These are phyloP conservation scores for Phaffomyces opuntiae DNA, from an alignment of 805 yeast species.

Conservation along the genomic window DNA sequence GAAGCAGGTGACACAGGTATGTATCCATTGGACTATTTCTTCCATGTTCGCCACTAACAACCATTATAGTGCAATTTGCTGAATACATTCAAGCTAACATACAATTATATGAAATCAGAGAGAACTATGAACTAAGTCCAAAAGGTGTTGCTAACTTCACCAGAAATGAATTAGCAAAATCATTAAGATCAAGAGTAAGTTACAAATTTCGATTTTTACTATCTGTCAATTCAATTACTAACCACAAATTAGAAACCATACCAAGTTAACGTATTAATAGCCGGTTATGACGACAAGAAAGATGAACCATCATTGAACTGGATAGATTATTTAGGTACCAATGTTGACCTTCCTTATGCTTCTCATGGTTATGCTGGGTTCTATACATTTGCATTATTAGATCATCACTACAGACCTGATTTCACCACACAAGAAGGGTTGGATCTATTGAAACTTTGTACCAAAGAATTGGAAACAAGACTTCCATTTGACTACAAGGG, in stretches of 20 bases:
- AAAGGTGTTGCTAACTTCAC: conserved; percentile 83
- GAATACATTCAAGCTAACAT: conserved; percentile 91
- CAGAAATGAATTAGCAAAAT: conserved; percentile 80
- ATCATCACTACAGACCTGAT: conserved; percentile 79
- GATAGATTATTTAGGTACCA: conserved; percentile 92
- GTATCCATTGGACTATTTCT: conserved; percentile 4
- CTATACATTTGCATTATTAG: conserved; percentile 83
- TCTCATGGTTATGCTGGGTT: conserved; percentile 99
- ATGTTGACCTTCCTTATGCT: conserved; percentile 86
- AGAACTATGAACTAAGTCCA: conserved; percentile 74
- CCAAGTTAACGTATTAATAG: conserved; percentile 88
- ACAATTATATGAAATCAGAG: conserved; percentile 81
- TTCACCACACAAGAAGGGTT: conserved; percentile 75
- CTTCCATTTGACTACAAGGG: conserved; percentile 96
- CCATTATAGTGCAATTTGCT: conserved; percentile 64
- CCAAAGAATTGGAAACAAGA: conserved; percentile 72
- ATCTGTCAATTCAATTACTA: conserved; percentile 1
- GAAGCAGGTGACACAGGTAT: conserved; percentile 86
- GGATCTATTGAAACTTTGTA: conserved; percentile 61
- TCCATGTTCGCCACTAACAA: conserved; percentile 9
- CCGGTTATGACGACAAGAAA: conserved; percentile 63
- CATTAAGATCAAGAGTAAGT: conserved; percentile 70
- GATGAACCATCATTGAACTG: conserved; percentile 66
- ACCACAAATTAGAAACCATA: conserved; percentile 56
- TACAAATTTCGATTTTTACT: too few relatives aligned